These are phyloP conservation scores for Phytophthora vignae DNA, from an alignment of 352 stramenopile species.

Conservation along the genomic window DNA sequence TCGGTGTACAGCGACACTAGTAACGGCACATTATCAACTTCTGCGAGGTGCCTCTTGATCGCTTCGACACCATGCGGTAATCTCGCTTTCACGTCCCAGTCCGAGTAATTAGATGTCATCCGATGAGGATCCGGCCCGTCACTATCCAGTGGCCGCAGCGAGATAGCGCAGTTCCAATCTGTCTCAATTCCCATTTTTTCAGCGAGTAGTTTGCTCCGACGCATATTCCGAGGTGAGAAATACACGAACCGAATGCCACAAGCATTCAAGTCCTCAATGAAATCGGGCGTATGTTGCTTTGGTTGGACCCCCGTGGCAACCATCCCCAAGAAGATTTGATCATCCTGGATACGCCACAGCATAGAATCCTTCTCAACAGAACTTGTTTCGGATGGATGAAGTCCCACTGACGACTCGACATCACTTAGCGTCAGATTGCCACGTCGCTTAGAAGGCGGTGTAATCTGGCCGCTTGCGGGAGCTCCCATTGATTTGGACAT, in stretches of 20 bases:
- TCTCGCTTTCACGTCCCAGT: conserved; percentile 97
- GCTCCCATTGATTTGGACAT: conserved; percentile 35
- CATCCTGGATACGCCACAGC: conserved; percentile 91
- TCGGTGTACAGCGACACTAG: conserved; percentile 99
- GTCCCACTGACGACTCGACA: conserved; percentile 57
- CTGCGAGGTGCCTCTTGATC: conserved; percentile 96
- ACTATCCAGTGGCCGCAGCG: conserved; percentile 92
- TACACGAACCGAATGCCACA: conserved; percentile 98
- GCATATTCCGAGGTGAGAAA: conserved; percentile 99
- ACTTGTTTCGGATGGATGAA: conserved; percentile 60
- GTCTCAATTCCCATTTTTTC: conserved; percentile 99
- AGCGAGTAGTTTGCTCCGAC: conserved; percentile 96
- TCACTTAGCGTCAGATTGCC: conserved; percentile 50
- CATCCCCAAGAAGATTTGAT: conserved; percentile 98
- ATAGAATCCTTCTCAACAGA: conserved; percentile 66
- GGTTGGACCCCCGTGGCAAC: conserved; percentile 95
- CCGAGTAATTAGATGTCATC: conserved; percentile 98
- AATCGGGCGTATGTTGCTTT: conserved; percentile 93
- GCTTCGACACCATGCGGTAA: conserved; percentile 96
- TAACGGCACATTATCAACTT: conserved; percentile 98
- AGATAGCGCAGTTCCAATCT: conserved; percentile 99
- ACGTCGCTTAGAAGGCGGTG: conserved; percentile 33
- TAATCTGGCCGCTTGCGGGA: conserved; percentile 34
- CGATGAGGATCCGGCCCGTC: conserved; percentile 93
- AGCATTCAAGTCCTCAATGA: conserved; percentile 96